Evolutionary conservation across 1,139 yeast species (phyloP).

Genomic region (Petasospora rhodanensis): DNA sequence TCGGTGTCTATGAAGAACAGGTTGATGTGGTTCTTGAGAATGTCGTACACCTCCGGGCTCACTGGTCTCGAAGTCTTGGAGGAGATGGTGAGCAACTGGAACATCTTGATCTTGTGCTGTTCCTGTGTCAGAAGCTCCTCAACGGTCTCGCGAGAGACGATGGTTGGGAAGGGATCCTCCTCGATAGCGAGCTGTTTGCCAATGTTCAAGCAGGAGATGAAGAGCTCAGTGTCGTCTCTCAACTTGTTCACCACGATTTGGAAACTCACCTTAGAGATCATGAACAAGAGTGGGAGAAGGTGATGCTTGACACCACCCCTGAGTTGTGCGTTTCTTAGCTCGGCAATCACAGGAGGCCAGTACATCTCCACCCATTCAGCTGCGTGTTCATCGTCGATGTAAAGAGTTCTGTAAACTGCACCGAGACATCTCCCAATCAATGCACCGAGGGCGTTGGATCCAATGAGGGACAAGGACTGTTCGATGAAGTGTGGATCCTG

Average conservation of each 20-base stretch:
- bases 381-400: conserved; percentile 22
- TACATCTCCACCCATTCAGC: conserved; percentile 25
- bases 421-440: conserved; percentile 61
- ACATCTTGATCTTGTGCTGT: conserved; percentile 49
- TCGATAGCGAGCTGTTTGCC: conserved; percentile 59
- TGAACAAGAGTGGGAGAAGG: conserved; percentile 59
- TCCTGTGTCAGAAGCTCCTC: conserved; percentile 41
- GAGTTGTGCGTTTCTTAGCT: conserved; percentile 34
- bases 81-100: conserved; percentile 57
- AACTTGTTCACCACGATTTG: conserved; percentile 33
- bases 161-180: conserved; percentile 44
- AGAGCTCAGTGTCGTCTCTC: conserved; percentile 34
- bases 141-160: conserved; percentile 35
- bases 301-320: conserved; percentile 53
- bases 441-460: conserved; percentile 60
- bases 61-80: conserved; percentile 59
- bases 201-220: conserved; percentile 55
- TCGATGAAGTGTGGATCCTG: conserved; percentile 41
- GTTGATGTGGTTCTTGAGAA: conserved; percentile 41
- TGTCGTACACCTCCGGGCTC: conserved; percentile 37
- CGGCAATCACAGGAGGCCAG: conserved; percentile 57
- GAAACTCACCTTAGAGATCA: conserved; percentile 42
- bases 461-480: conserved; percentile 45
- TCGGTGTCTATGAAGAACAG: conserved; percentile 56
- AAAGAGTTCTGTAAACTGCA: conserved; percentile 38